These are phyloP conservation scores for Cercospora zeae-maydis DNA, from an alignment of 2,329 filamentous ascomycete species.

Conservation along the genomic window DNA sequence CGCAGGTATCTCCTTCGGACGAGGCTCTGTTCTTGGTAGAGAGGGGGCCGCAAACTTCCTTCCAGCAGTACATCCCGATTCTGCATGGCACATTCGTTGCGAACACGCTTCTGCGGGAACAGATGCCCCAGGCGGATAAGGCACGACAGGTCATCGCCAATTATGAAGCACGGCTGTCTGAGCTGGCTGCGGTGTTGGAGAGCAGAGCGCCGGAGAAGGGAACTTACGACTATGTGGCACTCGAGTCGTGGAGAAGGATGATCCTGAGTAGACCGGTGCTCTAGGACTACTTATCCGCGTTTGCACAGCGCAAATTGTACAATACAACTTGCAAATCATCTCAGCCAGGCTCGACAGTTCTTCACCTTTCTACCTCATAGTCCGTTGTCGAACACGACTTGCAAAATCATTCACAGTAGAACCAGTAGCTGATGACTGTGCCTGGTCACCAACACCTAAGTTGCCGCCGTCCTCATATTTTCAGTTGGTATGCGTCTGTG, in stretches of 20 bases:
- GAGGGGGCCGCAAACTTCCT: constrained; percentile 22
- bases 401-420: neutral
- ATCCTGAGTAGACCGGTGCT: constrained; percentile 14
- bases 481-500: neutral
- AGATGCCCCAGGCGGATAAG: constrained; percentile 29
- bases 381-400: neutral
- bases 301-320: neutral
- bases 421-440: neutral
- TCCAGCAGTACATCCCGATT: constrained; percentile 37
- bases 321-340: neutral
- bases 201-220: constrained; percentile 23
- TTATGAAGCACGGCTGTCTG: constrained; percentile 28
- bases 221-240: constrained; percentile 28
- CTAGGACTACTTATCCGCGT: neutral
- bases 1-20: constrained; percentile 2
- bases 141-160: constrained; percentile 26
- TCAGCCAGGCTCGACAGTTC: neutral
- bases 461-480: neutral
- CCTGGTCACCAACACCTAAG: neutral
- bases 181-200: constrained; percentile 26
- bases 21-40: neutral
- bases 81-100: constrained; percentile 47
- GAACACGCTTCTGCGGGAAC: constrained; percentile 40
- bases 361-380: neutral
- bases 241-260: constrained; percentile 29